Percentiles rank a stretch among this genome's conserved stretches.
Evolutionary conservation across 495 filamentous ascomycete species (phyloP).

Genomic region (Annulohypoxylon bovei): DNA sequence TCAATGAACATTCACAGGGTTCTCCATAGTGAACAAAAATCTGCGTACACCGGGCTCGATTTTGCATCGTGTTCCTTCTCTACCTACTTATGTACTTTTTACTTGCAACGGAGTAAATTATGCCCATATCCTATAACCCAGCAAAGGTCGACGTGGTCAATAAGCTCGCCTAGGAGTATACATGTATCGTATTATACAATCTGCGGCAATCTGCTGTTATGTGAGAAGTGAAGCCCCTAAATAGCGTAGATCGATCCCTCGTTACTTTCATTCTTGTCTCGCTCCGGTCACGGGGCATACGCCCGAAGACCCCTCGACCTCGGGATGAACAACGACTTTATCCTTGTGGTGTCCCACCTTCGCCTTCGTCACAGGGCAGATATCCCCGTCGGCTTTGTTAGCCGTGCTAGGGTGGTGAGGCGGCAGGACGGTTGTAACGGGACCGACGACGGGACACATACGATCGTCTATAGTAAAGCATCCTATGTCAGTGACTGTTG

Average conservation of each 20-base stretch:
- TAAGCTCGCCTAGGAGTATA: not conserved
- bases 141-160: not conserved
- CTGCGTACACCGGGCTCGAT: too few relatives aligned
- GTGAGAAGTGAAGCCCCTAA: not conserved
- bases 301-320: conserved; percentile 45
- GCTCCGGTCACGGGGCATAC: conserved; percentile 56
- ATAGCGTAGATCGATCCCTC: not conserved
- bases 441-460: conserved; percentile 58
- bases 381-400: conserved; percentile 52
- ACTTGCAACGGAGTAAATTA: not conserved
- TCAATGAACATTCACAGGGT: not conserved
- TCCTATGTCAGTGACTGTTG: not conserved
- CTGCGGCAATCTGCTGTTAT: not conserved
- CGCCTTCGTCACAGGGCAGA: conserved; percentile 62
- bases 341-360: conserved; percentile 59
- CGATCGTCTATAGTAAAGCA: conserved; percentile 48
- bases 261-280: conserved; percentile 34
- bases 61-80: not conserved
- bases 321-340: conserved; percentile 53
- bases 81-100: not conserved
- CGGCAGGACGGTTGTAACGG: conserved; percentile 57
- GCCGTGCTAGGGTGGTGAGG: conserved; percentile 57
- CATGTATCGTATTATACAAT: not conserved
- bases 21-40: too few relatives aligned
- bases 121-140: not conserved